Conservation (phyloP, 495 filamentous ascomycete genomes). For the Aspergillus cavernicola region DNA sequence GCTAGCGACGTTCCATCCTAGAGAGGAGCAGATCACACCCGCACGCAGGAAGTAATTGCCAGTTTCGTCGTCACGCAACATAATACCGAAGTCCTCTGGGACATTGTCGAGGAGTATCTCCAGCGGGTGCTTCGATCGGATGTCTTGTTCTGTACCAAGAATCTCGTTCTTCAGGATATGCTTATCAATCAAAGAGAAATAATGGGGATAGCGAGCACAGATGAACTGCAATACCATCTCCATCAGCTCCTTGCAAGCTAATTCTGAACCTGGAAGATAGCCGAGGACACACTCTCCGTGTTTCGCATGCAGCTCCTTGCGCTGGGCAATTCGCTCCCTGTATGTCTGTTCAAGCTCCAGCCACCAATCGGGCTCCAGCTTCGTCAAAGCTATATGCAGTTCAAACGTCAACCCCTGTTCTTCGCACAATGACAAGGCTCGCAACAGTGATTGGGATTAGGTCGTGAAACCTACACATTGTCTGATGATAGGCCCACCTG, state of each 20-base stretch:
- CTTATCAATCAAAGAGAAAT: constrained; percentile 64
- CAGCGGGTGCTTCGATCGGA: constrained; percentile 63
- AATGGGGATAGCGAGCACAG: constrained; percentile 72
- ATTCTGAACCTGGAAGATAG: constrained; percentile 70
- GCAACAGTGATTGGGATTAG: neutral
- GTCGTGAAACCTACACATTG: constrained; percentile 70
- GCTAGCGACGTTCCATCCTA: constrained; percentile 76
- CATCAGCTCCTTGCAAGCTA: constrained; percentile 87
- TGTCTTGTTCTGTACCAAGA: constrained; percentile 58
- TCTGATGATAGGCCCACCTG: constrained; percentile 86
- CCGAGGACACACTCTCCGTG: constrained; percentile 64
- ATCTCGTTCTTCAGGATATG: constrained; percentile 68
- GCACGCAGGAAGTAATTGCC: constrained; percentile 77
- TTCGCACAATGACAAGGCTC: neutral
- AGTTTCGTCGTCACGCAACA: constrained; percentile 65
- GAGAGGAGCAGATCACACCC: constrained; percentile 71
- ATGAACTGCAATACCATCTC: constrained; percentile 82
- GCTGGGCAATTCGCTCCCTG: constrained; percentile 62
- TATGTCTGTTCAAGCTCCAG: constrained; percentile 84
- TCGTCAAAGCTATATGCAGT: constrained; percentile 61
- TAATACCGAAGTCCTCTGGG: constrained; percentile 84
- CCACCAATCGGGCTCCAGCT: constrained; percentile 86
- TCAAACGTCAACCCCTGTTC: neutral
- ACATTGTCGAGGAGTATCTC: constrained; percentile 75
- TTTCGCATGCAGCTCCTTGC: constrained; percentile 62